phyloP scores from a whole-genome alignment of 495 filamentous ascomycete species.

The Penicillium paradoxum region DNA sequence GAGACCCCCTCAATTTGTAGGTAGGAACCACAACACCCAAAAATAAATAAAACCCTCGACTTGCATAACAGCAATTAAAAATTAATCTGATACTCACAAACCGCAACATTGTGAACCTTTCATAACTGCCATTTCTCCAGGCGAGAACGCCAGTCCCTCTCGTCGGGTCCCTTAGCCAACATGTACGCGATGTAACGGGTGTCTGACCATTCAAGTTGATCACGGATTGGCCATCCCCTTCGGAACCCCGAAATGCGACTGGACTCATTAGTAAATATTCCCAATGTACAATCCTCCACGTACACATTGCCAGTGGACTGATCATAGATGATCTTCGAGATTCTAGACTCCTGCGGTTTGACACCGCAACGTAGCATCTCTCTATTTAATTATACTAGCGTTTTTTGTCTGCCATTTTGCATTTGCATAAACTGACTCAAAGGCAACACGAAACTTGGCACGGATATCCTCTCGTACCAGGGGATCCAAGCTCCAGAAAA shows the following conservation, averaged over 20 bases:
- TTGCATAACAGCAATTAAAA: too few relatives aligned
- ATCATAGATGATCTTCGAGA: constrained; percentile 21
- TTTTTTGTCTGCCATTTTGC: neutral
- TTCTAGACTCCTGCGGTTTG: constrained; percentile 1
- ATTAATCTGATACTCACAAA: too few relatives aligned
- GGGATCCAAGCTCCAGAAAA: constrained; percentile 16
- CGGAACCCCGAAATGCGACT: constrained; percentile 18
- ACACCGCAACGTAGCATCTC: constrained; percentile 12
- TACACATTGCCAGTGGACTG: constrained; percentile 13
- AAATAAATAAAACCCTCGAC: too few relatives aligned
- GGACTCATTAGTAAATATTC: constrained; percentile 10
- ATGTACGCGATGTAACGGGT: constrained; percentile 7
- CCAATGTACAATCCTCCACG: neutral
- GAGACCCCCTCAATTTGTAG: too few relatives aligned
- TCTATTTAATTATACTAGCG: constrained; percentile 12
- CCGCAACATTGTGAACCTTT: too few relatives aligned
- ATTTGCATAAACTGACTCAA: constrained; percentile 12
- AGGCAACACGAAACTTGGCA: constrained; percentile 12
- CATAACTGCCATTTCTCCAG: constrained; percentile 11
- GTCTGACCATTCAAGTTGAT: constrained; percentile 15
- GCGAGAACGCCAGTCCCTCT: constrained; percentile 5
- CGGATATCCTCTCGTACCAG: constrained; percentile 10
- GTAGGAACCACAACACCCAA: too few relatives aligned
- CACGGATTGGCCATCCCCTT: constrained; percentile 15
- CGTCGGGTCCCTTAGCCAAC: constrained; percentile 5